A percentile compares a stretch with the other conserved stretches of the same genome.
Evolutionary conservation across 805 yeast genomes (phyloP).

Genomic region (Candida cerambycidarum): DNA sequence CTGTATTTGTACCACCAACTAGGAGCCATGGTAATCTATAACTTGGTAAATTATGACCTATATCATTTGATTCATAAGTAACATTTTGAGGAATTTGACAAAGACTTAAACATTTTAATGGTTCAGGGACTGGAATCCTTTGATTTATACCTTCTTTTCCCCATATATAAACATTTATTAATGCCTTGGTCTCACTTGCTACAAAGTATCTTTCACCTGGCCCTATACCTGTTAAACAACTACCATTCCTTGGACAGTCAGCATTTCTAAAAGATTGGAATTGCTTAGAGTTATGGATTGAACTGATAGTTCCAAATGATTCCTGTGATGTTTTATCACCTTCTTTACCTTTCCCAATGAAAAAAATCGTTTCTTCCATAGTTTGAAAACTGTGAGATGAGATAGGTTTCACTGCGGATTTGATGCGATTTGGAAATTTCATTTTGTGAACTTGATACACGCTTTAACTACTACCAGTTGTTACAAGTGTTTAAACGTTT

Average conservation of each 20-base stretch:
- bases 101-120: constrained; percentile 56
- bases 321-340: constrained; percentile 46
- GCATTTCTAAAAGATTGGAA: constrained; percentile 54
- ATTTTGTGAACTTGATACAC: too few species aligned
- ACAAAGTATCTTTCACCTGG: constrained; percentile 56
- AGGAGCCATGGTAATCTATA: constrained; percentile 62
- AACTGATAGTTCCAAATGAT: constrained; percentile 40
- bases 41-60: constrained; percentile 28
- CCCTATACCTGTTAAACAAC: constrained; percentile 47
- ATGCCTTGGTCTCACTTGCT: constrained; percentile 69
- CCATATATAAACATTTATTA: constrained; percentile 69
- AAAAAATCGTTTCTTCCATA: constrained; percentile 54
- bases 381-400: constrained; percentile 6
- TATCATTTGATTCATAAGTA: neutral
- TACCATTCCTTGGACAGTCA: constrained; percentile 45
- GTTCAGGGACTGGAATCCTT: constrained; percentile 82
- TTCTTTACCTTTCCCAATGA: constrained; percentile 44
- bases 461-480: too few species aligned
- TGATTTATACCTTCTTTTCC: constrained; percentile 76
- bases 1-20: constrained; percentile 73
- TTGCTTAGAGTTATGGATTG: constrained; percentile 49
- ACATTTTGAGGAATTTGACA: constrained; percentile 16
- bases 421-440: too few species aligned
- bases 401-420: constrained; percentile 1
- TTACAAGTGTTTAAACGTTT: too few species aligned